Base-by-base conservation (phyloP, 1,284 basidiomycete species). In the Amylostereum areolatum region DNA sequence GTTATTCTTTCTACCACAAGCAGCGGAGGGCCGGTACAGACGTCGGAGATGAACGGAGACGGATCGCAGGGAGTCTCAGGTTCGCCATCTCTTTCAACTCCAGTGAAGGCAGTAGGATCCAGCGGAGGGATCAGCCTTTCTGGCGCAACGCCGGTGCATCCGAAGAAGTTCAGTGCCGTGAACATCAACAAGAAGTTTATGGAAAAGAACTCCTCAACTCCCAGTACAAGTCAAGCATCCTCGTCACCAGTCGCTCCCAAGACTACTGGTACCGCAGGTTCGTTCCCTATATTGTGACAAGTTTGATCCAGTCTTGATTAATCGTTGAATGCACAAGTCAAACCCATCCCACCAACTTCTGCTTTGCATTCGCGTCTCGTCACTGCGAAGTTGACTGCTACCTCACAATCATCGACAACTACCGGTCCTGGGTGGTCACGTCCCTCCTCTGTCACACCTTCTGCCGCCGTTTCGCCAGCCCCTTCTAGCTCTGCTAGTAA, bases 141-240 rank as follows among this genome's bases (percentile, higher is more conserved):
- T 33, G 60, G 55, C 54, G 45, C 47, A 31, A 54, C 50, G 39
- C 49, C 62, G 47, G 75, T 80, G 0, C 85, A 85, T 50, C 81
- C 84, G 43, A 94, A 93, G 76, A 84, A 88, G 61, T 96, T 94
- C 67, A 89, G 74, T 59, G 80, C 90, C 30, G 80, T 90, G 57
- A 92, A 91, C 63, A 90, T 96, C 68, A 95, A 89, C 73, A 94
- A 93, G 78, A 92, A 91, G 67, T 97, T 96, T 66, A 73, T 96
- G 45, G 88, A 91, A 71, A 93, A 94, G 75, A 86, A 85, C 48
- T 78, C 81, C 5, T 63, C 78, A 32, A 60, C 72, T 34, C 71
- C 78, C 29, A 54, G 58, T 48, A 65, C 71, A 45, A 62, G 67
- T 45, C 66, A 74, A 50, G 58, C 69, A 51, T 66, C 73, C 57